phyloP scores from a whole-genome alignment of 2,329 filamentous ascomycete species.

The Alternaria angustiovoidea region DNA sequence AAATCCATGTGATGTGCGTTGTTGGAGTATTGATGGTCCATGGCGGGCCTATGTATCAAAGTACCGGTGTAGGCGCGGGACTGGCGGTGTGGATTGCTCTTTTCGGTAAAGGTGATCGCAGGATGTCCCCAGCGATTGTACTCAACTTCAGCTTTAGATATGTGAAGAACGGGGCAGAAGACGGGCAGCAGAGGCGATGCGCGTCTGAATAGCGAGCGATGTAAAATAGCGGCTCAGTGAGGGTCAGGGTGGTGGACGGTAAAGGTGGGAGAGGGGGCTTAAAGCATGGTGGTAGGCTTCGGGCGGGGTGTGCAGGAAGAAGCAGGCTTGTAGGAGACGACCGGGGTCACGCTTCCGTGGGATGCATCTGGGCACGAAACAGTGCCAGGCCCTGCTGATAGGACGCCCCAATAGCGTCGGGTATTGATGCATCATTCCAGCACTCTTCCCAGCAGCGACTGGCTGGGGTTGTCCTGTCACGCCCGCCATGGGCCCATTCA shows the following conservation, averaged over 20 bases:
- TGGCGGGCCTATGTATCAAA: constrained; percentile 51
- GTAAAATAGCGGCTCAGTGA: constrained; percentile 19
- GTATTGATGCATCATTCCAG: constrained; percentile 43
- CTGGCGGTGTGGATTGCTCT: constrained; percentile 51
- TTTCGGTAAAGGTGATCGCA: constrained; percentile 43
- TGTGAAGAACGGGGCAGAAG: constrained; percentile 7
- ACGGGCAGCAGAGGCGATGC: constrained; percentile 19
- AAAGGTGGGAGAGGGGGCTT: constrained; percentile 39
- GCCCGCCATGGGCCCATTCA: constrained; percentile 25
- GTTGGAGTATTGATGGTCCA: constrained; percentile 44
- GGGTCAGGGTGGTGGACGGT: constrained; percentile 24
- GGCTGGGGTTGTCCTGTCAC: constrained; percentile 30
- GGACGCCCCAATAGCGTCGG: constrained; percentile 46
- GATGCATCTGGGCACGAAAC: constrained; percentile 34
- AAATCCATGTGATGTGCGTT: constrained; percentile 48
- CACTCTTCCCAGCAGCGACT: constrained; percentile 28
- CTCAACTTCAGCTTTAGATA: constrained; percentile 12
- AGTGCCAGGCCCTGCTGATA: constrained; percentile 31
- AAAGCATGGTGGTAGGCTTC: constrained; percentile 20
- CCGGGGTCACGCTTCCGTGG: constrained; percentile 27
- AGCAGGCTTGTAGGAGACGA: constrained; percentile 14
- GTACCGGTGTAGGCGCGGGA: constrained; percentile 51
- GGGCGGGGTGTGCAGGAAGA: constrained; percentile 24
- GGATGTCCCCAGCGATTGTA: constrained; percentile 23
- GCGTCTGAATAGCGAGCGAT: constrained; percentile 16